Evolutionary conservation across 1,284 basidiomycete genomes (phyloP), one percentile per base, ranked within the genome.

Genomic region (Ustilago vetiveriae): DNA sequence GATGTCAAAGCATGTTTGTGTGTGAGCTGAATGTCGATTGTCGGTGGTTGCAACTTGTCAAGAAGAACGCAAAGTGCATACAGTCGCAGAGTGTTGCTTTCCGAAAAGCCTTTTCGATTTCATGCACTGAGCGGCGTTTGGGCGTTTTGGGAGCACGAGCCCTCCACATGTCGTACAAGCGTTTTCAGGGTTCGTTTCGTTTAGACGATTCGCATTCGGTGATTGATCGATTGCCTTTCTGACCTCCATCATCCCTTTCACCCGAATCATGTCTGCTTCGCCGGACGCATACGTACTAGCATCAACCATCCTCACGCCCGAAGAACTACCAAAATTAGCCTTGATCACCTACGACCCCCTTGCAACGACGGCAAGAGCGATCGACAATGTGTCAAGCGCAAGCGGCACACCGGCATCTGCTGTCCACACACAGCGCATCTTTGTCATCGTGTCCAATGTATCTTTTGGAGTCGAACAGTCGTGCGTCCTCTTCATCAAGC

Each of bases 311-410:
- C 69, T 75, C 35, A 57, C 57, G 1, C 45, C 59, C 1, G 47
- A 66, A 26, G 72, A 75, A 40, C 69, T 63, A 21, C 69, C 57
- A 41, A 75, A 72, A 33, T 56, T 75, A 36, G 60, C 57, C 7
- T 52, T 75, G 17, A 52, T 62, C 49, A 63, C 70, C 22, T 47
- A 53, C 32, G 59, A 51, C 9, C 32, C 52, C 24, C 21, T 54
- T 2, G 3, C 63, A 6, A n/a, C n/a, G n/a, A n/a, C n/a, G 6
- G 11, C 19, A 5, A 16, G 32, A 16, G 7, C 17, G 14, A n/a
- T n/a, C n/a, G n/a, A 29, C 29, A 13, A 43, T 26, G 19, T 21
- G 26, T 9, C 33, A 11, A 40, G 21, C 46, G 26, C n/a, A 37
- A 29, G 26, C 35, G 16, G 45, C 9, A 14, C 56, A 27, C 43